Evolutionary conservation across 805 yeast species (phyloP), one percentile per base, ranked within the genome.

Genomic region (Yarrowia alimentaria): DNA sequence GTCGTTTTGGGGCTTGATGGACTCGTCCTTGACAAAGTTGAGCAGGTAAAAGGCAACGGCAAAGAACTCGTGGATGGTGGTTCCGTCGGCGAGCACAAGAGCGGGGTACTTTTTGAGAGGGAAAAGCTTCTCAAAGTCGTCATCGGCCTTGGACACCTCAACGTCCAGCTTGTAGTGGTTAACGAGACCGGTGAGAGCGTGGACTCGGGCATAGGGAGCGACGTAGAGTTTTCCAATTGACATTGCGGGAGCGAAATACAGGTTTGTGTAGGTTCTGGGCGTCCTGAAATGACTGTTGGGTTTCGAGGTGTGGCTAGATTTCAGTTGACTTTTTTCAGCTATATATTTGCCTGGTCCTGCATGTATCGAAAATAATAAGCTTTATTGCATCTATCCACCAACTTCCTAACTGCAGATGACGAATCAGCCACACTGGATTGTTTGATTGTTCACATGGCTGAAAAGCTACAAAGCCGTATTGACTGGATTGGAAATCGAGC

Each of bases 81-180:
- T 75, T 31, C 90, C 90, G 62, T 81, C 77, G 55, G 80, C 77
- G 53, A 83, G 85, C 61, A 74, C 58, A 60, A 79, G 80, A 57
- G 80, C 77, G 57, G 89, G 89, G 57, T 76, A 72, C 68, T 72
- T 76, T 56, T 67, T 68, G 60, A 74, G 67, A 56, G 86, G 84
- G 75, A 80, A 82, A 65, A 66, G 58, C 56, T 71, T 66, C 38
- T 63, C 64, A 67, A 61, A 78, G 43, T 68, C 67, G 53, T 71
- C 72, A 52, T 73, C 72, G 22, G 65, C 56, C 40, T 58, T 59
- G 12, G 62, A 60, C 54, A 81, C 56, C 63, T 75, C 67, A 63
- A 81, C 68, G 55, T 81, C 87, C 58, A 84, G 73, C 57, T 74
- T 73, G 66, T 71, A 74, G 68, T 73, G 70, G 69, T 81, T 77